A percentile compares a stretch with the other conserved stretches of the same genome.
These are phyloP conservation scores for Sphaerobolus stellatus DNA, from an alignment of 1,284 basidiomycete species.

Conservation along the genomic window DNA sequence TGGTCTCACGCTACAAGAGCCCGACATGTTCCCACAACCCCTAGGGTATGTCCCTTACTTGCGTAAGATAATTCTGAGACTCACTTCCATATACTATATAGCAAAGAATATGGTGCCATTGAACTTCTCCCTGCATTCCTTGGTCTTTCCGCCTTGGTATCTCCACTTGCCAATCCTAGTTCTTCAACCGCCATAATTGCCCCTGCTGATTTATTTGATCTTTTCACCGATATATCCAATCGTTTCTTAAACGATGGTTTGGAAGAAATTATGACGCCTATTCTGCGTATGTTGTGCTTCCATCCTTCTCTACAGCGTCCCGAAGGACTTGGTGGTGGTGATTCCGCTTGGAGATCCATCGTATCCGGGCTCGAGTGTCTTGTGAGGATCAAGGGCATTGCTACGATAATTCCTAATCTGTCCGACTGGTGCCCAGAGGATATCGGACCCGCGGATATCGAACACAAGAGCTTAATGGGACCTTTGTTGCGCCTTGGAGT, in stretches of 20 bases:
- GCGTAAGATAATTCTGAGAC: not conserved
- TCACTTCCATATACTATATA: slow-evolving; percentile 26
- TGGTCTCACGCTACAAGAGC: slow-evolving; percentile 87
- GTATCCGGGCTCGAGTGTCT: slow-evolving; percentile 80
- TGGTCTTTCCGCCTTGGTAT: slow-evolving; percentile 62
- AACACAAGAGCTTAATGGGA: slow-evolving; percentile 70
- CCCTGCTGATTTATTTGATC: slow-evolving; percentile 63
- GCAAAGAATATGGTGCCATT: slow-evolving; percentile 67
- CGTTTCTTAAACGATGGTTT: slow-evolving; percentile 58
- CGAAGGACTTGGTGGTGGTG: slow-evolving; percentile 67
- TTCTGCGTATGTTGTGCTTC: slow-evolving; percentile 57
- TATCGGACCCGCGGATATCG: slow-evolving; percentile 60
- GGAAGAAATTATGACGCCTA: slow-evolving; percentile 45
- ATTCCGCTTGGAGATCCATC: slow-evolving; percentile 83
- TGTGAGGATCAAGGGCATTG: slow-evolving; percentile 81
- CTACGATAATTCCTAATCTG: slow-evolving; percentile 72
- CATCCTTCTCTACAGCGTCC: slow-evolving; percentile 60
- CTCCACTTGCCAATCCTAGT: slow-evolving; percentile 53
- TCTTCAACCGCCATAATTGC: slow-evolving; percentile 37
- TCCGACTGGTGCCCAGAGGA: slow-evolving; percentile 66
- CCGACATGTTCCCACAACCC: slow-evolving; percentile 93
- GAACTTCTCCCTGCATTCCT: slow-evolving; percentile 80
- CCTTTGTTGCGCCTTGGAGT: slow-evolving; percentile 80
- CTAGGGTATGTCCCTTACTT: slow-evolving; percentile 48
- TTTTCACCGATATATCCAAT: slow-evolving; percentile 68